These are phyloP conservation scores for Galerina marginata DNA, from an alignment of 768 basidiomycete genomes.

Conservation along the genomic window DNA sequence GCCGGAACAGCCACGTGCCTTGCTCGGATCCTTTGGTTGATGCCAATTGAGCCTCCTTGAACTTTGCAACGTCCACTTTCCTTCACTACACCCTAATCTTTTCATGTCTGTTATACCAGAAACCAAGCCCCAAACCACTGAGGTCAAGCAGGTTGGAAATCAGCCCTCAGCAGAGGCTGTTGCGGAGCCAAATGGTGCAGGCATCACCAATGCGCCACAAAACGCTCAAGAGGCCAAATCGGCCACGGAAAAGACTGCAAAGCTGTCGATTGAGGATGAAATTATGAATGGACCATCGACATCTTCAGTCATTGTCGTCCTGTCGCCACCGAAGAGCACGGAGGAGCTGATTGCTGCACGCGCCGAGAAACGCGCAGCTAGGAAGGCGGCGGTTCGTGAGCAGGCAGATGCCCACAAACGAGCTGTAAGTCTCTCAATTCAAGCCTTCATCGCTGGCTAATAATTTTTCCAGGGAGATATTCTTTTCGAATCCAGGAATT, in stretches of 20 bases:
- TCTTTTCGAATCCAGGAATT: constrained; percentile 34
- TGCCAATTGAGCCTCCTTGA: too few species aligned
- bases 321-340: constrained; percentile 22
- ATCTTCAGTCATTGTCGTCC: constrained; percentile 18
- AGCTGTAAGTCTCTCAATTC: constrained; percentile 19
- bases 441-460: background rate
- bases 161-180: too few species aligned
- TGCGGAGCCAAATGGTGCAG: background rate
- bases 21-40: too few species aligned
- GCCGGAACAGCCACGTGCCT: too few species aligned
- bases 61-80: too few species aligned
- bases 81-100: too few species aligned
- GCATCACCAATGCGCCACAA: background rate
- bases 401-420: constrained; percentile 26
- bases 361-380: constrained; percentile 26
- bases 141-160: too few species aligned
- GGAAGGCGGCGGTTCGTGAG: constrained; percentile 21
- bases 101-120: too few species aligned
- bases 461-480: constrained; percentile 36
- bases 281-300: constrained; percentile 3
- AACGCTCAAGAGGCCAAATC: background rate
- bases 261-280: background rate
- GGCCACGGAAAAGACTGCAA: background rate
- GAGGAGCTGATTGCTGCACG: constrained; percentile 29
- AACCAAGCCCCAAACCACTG: too few species aligned